A percentile compares a stretch with the other conserved stretches of the same genome.
Conservation (phyloP, 108 stramenopile species). For the Ochromonas danica region DNA sequence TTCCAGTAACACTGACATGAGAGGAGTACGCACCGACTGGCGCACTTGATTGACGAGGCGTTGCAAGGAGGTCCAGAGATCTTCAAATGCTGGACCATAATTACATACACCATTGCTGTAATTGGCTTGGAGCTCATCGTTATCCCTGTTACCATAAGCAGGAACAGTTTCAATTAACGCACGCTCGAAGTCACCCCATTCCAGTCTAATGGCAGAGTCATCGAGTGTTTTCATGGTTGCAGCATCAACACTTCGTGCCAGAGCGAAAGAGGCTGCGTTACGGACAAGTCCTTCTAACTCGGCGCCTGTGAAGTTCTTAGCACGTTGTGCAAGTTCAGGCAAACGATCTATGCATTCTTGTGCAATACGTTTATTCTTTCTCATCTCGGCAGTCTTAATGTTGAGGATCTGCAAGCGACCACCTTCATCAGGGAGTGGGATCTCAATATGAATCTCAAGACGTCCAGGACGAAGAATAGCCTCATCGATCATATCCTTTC, state of each 20-base stretch:
- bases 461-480: conserved; percentile 96
- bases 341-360: conserved; percentile 72
- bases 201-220: conserved; percentile 70
- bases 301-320: conserved; percentile 97
- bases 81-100: conserved; percentile 81
- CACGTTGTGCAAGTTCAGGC: conserved; percentile 72
- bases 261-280: conserved; percentile 89
- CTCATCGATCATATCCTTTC: conserved; percentile 99
- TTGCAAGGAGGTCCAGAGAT: conserved; percentile 70
- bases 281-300: conserved; percentile 96
- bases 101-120: conserved; percentile 92
- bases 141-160: conserved; percentile 82
- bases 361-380: conserved; percentile 73
- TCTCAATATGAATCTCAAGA: conserved; percentile 94
- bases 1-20: conserved; percentile 83
- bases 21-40: conserved; percentile 77
- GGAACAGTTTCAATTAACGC: conserved; percentile 78
- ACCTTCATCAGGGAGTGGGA: conserved; percentile 85
- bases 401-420: conserved; percentile 91
- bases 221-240: conserved; percentile 74
- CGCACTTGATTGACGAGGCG: conserved; percentile 77
- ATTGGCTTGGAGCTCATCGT: conserved; percentile 76
- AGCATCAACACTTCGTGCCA: conserved; percentile 41
- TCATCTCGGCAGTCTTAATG: conserved; percentile 91
- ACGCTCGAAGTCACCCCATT: conserved; percentile 77